Evolutionary conservation across 805 yeast species (phyloP).

Genomic region (Lachancea sp.): DNA sequence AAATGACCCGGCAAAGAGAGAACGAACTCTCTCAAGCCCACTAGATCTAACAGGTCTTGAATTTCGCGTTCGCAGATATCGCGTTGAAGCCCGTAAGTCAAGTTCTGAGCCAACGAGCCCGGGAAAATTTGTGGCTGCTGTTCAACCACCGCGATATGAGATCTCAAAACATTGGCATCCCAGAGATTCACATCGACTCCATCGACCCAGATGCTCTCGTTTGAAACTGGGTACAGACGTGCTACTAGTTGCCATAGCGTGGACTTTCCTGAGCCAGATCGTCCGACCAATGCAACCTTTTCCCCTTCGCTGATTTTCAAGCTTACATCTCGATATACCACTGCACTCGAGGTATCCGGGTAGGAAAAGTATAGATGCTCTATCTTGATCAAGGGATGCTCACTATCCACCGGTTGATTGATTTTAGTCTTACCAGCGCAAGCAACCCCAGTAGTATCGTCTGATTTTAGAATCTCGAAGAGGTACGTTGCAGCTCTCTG

Average conservation of each 20-base stretch:
- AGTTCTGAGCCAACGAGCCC: slow-evolving; percentile 66
- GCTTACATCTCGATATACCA: slow-evolving; percentile 38
- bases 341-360: slow-evolving; percentile 29
- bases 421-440: neutral
- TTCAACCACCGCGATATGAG: slow-evolving; percentile 58
- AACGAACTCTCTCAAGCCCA: slow-evolving; percentile 51
- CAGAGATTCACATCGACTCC: slow-evolving; percentile 43
- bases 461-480: slow-evolving; percentile 33
- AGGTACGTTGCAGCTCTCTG: slow-evolving; percentile 62
- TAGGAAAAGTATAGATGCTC: slow-evolving; percentile 45
- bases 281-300: slow-evolving; percentile 67
- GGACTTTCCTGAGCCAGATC: slow-evolving; percentile 89
- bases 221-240: slow-evolving; percentile 41
- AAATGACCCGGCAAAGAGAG: slow-evolving; percentile 49
- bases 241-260: slow-evolving; percentile 57
- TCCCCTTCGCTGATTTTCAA: slow-evolving; percentile 42
- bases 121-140: slow-evolving; percentile 69
- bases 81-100: slow-evolving; percentile 48
- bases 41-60: slow-evolving; percentile 36
- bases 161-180: slow-evolving; percentile 44
- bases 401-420: neutral
- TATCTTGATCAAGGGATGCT: slow-evolving; percentile 35
- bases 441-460: slow-evolving; percentile 7
- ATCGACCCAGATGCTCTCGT: slow-evolving; percentile 39
- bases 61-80: slow-evolving; percentile 35